Evolutionary conservation across 345 rosid genomes (phyloP), one percentile per base, ranked within the genome.

Genomic region (Luvunga scandens): DNA sequence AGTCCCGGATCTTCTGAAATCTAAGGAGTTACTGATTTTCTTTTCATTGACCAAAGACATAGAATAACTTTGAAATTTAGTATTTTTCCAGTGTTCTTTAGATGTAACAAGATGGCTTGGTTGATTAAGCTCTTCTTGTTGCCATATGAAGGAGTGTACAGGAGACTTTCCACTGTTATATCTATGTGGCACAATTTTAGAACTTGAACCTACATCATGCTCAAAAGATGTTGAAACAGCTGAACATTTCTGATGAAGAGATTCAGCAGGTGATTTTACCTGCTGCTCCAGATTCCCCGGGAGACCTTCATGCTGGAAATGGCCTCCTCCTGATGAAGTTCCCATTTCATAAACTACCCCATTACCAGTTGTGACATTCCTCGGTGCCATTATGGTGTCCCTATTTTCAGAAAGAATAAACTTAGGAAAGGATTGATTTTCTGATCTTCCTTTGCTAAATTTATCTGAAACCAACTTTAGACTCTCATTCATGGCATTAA

Each of bases 121-220:
- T 78, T 56, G 81, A 77, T 75, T 69, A 36, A 18, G 59, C 55
- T 67, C 81, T 27, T 82, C 85, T 67, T 71, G 77, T 0, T 63
- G 21, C 62, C 69, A 19, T 57, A 83, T 33, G 79, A 85, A 77
- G 31, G 78, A 69, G 50, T 73, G 79, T 25, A 39, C 42, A 27
- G 81, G 78, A 45, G 82, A 70, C 75, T 80, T 78, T 77, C 71
- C 73, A 14, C 73, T 63, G 36, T 79, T 36, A 77, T 34, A 62
- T 72, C 80, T 79, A 59, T 73, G 62, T 22, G 80, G 84, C 71
- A 84, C 80, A 87, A 69, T 24, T 81, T 82, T 84, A 66, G 90
- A 88, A 82, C 85, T 85, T 42, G 91, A 82, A 28, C 86, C 89
- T 9, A 75, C 77, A 76, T 84, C 80, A 39, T 70, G 80, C 63